Base-by-base conservation (phyloP, 2,329 filamentous ascomycete genomes). In the Drechslerella stenobrocha region DNA sequence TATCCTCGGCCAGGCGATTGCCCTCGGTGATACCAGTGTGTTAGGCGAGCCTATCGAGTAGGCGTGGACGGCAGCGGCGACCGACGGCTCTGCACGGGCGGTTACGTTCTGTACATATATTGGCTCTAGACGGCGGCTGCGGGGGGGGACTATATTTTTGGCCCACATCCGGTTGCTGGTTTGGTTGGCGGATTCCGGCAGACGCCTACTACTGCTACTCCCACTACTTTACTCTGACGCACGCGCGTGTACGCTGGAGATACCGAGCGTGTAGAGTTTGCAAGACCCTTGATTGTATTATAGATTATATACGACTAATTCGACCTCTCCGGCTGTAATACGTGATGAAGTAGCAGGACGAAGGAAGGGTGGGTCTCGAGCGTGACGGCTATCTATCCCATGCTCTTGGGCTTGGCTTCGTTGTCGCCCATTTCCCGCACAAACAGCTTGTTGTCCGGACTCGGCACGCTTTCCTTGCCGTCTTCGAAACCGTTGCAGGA, bases 1-100 rank as follows among this genome's bases (percentile, higher is more conserved):
- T 77, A 87, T 97, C 74, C 85, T 98, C 70, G 93, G 93, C 72
- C 90, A 96, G 80, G 96, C 98, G 90, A 96, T 98, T 75, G 92
- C 91, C 71, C 85, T 91, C 77, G 93, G 97, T 79, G 71, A 70
- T 47, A 52, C 59, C n/a, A 70, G 69, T 34, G 44, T 65, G 3
- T 53, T 72, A 6, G 37, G 44, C 13, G 64, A 69, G 13, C 42
- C 46, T 30, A 70, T 73, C 52, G 72, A 73, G 57, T 73, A 73
- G 55, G 46, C n/a, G n/a, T n/a, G n/a, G n/a, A n/a, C n/a, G n/a
- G n/a, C n/a, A n/a, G n/a, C n/a, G n/a, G n/a, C n/a, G n/a, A n/a
- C n/a, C n/a, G n/a, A n/a, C n/a, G n/a, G n/a, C n/a, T n/a, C n/a
- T 5, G 11, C 28, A 11, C 11, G 11, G 28, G 5, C 11, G 28